phyloP scores from a whole-genome alignment of 257 asterid genomes.

The Mitragyna speciosa region DNA sequence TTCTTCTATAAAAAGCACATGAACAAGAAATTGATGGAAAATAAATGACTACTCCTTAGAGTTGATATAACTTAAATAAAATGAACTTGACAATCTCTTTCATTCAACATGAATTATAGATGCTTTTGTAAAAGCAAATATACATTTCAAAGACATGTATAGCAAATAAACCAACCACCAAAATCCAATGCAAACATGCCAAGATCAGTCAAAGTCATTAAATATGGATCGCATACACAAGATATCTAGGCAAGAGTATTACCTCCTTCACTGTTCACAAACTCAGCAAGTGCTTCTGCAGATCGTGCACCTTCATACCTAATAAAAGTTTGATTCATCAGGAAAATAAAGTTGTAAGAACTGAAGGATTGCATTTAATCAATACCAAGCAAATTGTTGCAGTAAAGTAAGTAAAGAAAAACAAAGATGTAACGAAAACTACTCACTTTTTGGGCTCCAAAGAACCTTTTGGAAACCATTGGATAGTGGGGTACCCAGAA shows the following conservation, averaged over 20 bases:
- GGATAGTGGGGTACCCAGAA: slow-evolving; percentile 89
- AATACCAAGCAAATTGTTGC: neutral
- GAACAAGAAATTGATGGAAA: neutral
- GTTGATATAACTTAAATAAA: neutral
- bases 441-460: slow-evolving; percentile 85
- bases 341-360: neutral
- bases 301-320: slow-evolving; percentile 85
- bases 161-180: neutral
- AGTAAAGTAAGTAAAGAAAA: slow-evolving; percentile 2
- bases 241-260: slow-evolving; percentile 14
- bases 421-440: neutral
- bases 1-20: neutral
- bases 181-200: neutral
- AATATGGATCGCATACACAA: neutral
- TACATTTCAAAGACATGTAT: neutral
- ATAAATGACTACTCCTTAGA: neutral
- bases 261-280: slow-evolving; percentile 83
- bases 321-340: slow-evolving; percentile 19
- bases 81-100: neutral
- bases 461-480: slow-evolving; percentile 96
- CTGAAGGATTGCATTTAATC: neutral
- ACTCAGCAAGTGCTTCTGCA: slow-evolving; percentile 82
- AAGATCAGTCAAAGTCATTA: neutral
- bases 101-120: neutral
- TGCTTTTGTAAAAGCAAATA: neutral